Evolutionary conservation across 352 stramenopile species (phyloP).

Genomic region (Phytophthora agathidicida): DNA sequence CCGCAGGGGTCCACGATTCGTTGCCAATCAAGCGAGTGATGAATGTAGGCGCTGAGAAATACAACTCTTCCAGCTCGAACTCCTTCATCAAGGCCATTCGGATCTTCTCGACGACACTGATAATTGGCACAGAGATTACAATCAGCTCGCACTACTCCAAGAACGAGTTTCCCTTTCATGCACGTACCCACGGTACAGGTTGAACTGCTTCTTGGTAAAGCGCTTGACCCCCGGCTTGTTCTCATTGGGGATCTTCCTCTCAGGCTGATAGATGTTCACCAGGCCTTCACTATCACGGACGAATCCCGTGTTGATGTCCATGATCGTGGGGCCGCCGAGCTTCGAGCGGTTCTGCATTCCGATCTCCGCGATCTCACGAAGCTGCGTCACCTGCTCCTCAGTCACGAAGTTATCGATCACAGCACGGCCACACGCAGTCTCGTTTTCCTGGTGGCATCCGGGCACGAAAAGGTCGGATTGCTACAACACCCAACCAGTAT

Average conservation of each 20-base stretch:
- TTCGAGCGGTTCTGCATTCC: slow-evolving; percentile 80
- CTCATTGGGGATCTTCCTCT: slow-evolving; percentile 39
- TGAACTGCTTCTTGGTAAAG: slow-evolving; percentile 86
- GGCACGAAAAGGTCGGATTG: slow-evolving; percentile 56
- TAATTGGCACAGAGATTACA: background rate
- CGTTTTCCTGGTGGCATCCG: slow-evolving; percentile 68
- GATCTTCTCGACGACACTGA: slow-evolving; percentile 82
- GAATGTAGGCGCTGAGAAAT: slow-evolving; percentile 95
- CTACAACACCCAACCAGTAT: no score
- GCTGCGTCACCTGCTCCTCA: slow-evolving; percentile 61
- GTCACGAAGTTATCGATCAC: slow-evolving; percentile 80
- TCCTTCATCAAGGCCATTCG: slow-evolving; percentile 76
- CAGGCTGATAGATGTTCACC: slow-evolving; percentile 90
- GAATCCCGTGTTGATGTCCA: slow-evolving; percentile 92
- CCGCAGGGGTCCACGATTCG: slow-evolving; percentile 68
- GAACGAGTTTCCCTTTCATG: background rate
- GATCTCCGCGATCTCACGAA: slow-evolving; percentile 83
- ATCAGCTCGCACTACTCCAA: slow-evolving; percentile 4
- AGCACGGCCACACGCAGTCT: slow-evolving; percentile 67
- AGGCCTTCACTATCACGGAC: slow-evolving; percentile 87
- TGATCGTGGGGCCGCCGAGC: slow-evolving; percentile 89
- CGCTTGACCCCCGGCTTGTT: slow-evolving; percentile 48
- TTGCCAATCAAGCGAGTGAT: slow-evolving; percentile 92
- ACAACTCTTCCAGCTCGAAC: slow-evolving; percentile 78
- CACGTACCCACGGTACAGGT: slow-evolving; percentile 70